Conservation (phyloP, 768 basidiomycete genomes). For the Mycena maculata region DNA sequence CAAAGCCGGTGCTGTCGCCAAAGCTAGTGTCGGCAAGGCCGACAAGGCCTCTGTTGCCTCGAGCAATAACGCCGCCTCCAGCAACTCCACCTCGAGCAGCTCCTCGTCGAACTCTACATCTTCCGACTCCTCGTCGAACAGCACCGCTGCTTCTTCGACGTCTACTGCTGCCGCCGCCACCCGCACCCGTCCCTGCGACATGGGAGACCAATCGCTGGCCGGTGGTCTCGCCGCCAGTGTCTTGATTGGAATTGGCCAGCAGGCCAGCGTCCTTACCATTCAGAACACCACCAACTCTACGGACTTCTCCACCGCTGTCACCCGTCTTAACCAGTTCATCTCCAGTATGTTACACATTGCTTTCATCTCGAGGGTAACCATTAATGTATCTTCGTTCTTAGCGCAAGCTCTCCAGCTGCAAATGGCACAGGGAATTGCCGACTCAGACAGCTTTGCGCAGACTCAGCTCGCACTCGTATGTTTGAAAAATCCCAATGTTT, state of each 20-base stretch:
- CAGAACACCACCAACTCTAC: constrained; percentile 15
- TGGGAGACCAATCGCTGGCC: constrained; percentile 34
- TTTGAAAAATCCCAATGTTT: neutral
- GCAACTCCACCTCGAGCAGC: neutral
- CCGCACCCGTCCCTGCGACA: constrained; percentile 31
- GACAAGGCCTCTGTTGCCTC: neutral
- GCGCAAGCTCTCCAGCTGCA: constrained; percentile 29
- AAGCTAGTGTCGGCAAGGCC: neutral
- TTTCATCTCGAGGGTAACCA: neutral
- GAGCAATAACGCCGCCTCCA: neutral
- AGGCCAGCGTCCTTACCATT: constrained; percentile 22
- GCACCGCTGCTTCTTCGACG: constrained; percentile 5
- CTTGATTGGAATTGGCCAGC: constrained; percentile 25
- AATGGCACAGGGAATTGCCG: constrained; percentile 29
- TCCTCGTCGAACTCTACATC: constrained; percentile 10
- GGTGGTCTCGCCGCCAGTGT: constrained; percentile 21
- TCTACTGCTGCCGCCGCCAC: constrained; percentile 13
- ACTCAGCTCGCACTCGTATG: constrained; percentile 29
- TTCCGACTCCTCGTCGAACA: neutral
- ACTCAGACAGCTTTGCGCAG: constrained; percentile 31
- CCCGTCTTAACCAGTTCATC: constrained; percentile 26
- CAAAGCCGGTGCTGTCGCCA: neutral
- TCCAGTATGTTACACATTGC: constrained; percentile 3
- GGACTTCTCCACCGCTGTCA: constrained; percentile 17
- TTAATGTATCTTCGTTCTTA: neutral